Conservation (phyloP, 2,329 filamentous ascomycete species). For the Elsinoe fawcettii region DNA sequence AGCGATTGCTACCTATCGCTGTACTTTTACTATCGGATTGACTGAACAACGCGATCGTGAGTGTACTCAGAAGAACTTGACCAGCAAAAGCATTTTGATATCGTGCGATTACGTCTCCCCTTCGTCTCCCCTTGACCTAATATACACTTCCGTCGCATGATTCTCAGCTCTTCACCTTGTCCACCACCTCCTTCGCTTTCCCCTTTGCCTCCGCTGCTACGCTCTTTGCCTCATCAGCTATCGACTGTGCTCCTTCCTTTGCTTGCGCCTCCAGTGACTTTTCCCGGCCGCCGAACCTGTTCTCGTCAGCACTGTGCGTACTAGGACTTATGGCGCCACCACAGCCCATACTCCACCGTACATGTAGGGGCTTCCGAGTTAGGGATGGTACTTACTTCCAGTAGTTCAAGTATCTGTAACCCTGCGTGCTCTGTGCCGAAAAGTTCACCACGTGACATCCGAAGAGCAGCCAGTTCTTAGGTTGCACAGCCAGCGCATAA, state of each 20-base stretch:
- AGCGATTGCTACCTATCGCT: no score
- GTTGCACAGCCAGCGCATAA: conserved; percentile 56
- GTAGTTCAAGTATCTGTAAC: conserved; percentile 55
- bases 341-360: no score
- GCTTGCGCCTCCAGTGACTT: conserved; percentile 32
- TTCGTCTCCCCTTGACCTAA: background rate
- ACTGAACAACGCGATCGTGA: background rate
- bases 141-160: background rate
- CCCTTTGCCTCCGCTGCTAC: conserved; percentile 21
- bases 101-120: background rate
- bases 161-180: conserved; percentile 21
- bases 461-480: conserved; percentile 60
- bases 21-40: background rate
- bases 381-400: conserved; percentile 38
- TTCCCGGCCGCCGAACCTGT: conserved; percentile 39
- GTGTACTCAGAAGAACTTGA: background rate
- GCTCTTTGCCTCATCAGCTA: conserved; percentile 13
- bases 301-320: conserved; percentile 9
- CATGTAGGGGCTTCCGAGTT: background rate
- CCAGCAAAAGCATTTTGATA: background rate
- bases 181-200: conserved; percentile 25
- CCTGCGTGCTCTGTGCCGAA: conserved; percentile 52
- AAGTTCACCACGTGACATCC: conserved; percentile 61
- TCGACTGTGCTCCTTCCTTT: conserved; percentile 27
- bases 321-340: no score